A percentile compares a stretch with the other conserved stretches of the same genome.
Conservation (phyloP, 2,329 filamentous ascomycete genomes). For the Fusarium neocosmosporiellum region DNA sequence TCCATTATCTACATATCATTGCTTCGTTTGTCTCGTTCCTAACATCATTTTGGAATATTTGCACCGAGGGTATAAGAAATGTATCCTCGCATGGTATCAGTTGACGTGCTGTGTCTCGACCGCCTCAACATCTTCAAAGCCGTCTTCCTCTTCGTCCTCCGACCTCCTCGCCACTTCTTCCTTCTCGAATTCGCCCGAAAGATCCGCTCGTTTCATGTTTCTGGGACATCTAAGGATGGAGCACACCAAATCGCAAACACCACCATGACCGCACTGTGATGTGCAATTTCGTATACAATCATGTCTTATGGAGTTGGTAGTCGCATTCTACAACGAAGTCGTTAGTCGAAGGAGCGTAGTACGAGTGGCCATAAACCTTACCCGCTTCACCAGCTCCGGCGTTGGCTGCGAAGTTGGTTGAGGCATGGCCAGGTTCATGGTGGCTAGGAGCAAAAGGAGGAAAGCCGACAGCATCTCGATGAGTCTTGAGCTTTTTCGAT, state of each 20-base stretch:
- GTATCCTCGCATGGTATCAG: neutral
- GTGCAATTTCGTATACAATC: neutral
- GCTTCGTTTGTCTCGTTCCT: neutral
- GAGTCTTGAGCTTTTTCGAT: neutral
- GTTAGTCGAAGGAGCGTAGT: neutral
- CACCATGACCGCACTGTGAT: neutral
- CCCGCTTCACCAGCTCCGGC: neutral
- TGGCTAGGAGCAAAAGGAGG: neutral
- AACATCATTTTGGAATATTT: neutral
- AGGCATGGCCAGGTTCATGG: neutral
- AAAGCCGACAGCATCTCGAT: neutral
- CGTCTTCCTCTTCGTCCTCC: neutral
- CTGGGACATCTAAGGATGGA: neutral
- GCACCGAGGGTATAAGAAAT: neutral
- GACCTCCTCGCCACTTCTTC: neutral
- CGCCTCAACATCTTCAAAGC: neutral
- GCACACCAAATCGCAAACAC: neutral
- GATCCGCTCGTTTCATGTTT: neutral
- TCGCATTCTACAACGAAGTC: neutral
- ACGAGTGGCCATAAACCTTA: neutral
- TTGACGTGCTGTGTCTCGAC: rapidly evolving
- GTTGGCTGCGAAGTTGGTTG: neutral
- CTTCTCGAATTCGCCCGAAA: neutral
- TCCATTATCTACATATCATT: neutral
- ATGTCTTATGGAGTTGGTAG: neutral